A percentile compares a stretch with the other conserved stretches of the same genome.
phyloP scores from a whole-genome alignment of 1,284 basidiomycete genomes.

The Tilletia walkeri region DNA sequence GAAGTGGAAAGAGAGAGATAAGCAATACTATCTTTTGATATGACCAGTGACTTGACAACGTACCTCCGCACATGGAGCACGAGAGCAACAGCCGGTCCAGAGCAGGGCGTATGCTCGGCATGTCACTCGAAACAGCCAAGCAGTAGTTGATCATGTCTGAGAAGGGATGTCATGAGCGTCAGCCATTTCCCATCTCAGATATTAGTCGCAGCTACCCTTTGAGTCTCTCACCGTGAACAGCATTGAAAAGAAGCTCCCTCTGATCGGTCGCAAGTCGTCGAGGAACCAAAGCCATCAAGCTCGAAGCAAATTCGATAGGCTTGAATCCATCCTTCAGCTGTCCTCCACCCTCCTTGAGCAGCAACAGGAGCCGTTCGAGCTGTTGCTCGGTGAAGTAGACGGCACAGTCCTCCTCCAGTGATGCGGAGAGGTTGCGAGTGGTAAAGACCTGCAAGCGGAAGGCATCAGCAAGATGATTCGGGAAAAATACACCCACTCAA shows the following conservation, averaged over 20 bases:
- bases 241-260: slow-evolving; percentile 1
- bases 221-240: background rate
- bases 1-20: background rate
- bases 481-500: background rate
- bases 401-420: background rate
- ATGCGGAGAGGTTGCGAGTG: background rate
- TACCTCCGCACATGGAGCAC: slow-evolving; percentile 11
- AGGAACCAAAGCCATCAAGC: slow-evolving; percentile 17
- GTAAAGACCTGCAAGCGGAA: slow-evolving; percentile 4
- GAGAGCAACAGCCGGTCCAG: slow-evolving; percentile 6
- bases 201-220: background rate
- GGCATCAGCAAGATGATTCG: background rate
- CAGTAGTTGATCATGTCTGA: slow-evolving; percentile 10
- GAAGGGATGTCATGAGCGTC: background rate
- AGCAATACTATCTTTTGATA: background rate
- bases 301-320: slow-evolving; percentile 21
- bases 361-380: slow-evolving; percentile 12
- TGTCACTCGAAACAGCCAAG: background rate
- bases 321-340: slow-evolving; percentile 21
- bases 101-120: background rate
- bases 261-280: background rate
- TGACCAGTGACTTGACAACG: background rate
- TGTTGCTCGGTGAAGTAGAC: slow-evolving; percentile 19
- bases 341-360: slow-evolving; percentile 2
- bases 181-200: background rate